Evolutionary conservation across 345 rosid species (phyloP).

Genomic region (Streptanthus diversifolius): DNA sequence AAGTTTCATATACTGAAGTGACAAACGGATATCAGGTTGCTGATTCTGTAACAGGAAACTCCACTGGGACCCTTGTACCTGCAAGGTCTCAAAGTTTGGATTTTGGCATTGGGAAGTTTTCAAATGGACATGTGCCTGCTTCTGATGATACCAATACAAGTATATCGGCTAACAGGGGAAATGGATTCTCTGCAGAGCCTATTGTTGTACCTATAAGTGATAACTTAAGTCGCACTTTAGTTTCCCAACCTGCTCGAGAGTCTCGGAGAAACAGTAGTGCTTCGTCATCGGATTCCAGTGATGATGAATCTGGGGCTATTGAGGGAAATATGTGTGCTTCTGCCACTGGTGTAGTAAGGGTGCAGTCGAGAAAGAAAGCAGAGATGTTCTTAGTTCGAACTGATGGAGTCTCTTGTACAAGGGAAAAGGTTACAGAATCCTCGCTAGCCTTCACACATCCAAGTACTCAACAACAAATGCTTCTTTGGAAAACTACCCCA

Average conservation of each 20-base stretch:
- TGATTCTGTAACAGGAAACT: slow-evolving; percentile 26
- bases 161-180: slow-evolving; percentile 25
- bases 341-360: slow-evolving; percentile 94
- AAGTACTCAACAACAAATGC: slow-evolving; percentile 99
- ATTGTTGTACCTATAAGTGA: slow-evolving; percentile 34
- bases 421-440: slow-evolving; percentile 94
- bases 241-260: slow-evolving; percentile 36
- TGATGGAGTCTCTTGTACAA: slow-evolving; percentile 91
- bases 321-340: slow-evolving; percentile 96
- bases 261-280: slow-evolving; percentile 31
- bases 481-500: slow-evolving; percentile 94
- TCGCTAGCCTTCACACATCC: slow-evolving; percentile 98
- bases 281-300: slow-evolving; percentile 44
- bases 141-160: slow-evolving; percentile 32
- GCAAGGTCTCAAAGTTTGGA: slow-evolving; percentile 33
- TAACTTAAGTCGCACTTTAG: slow-evolving; percentile 28
- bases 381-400: slow-evolving; percentile 97
- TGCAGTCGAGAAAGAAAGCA: slow-evolving; percentile 94
- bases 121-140: slow-evolving; percentile 37
- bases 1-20: slow-evolving; percentile 29
- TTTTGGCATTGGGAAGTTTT: slow-evolving; percentile 31
- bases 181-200: slow-evolving; percentile 28
- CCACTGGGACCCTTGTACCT: slow-evolving; percentile 37
- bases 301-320: slow-evolving; percentile 52
- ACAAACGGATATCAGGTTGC: slow-evolving; percentile 20